Conservation (phyloP, 2,329 filamentous ascomycete species). For the Beauveria pseudobassiana region DNA sequence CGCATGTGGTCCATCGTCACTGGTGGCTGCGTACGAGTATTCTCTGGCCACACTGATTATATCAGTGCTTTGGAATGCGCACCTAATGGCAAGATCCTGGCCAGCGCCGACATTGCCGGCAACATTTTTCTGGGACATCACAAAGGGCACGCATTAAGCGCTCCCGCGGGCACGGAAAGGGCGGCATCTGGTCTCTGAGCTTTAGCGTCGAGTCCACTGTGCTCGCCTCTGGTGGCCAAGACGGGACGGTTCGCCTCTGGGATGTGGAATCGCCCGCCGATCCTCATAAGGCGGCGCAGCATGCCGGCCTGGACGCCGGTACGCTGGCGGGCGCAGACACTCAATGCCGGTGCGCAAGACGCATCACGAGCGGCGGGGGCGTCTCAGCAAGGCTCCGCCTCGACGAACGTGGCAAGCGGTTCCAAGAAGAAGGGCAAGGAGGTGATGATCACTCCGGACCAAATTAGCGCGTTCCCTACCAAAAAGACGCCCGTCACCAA, state of each 20-base stretch:
- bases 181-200: constrained; percentile 85
- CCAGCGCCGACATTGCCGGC: constrained; percentile 79
- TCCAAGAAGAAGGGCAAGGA: constrained; percentile 80
- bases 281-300: constrained; percentile 47
- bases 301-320: constrained; percentile 36
- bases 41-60: constrained; percentile 84
- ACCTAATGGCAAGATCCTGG: constrained; percentile 82
- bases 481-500: constrained; percentile 95
- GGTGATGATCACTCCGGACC: constrained; percentile 81
- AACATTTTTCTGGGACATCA: constrained; percentile 95
- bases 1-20: constrained; percentile 95
- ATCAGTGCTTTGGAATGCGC: constrained; percentile 80
- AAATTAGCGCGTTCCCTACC: constrained; percentile 89
- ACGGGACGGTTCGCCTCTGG: constrained; percentile 91
- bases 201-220: constrained; percentile 92
- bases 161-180: constrained; percentile 87
- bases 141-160: constrained; percentile 82
- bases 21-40: constrained; percentile 81
- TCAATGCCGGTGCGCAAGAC: constrained; percentile 1
- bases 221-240: constrained; percentile 82
- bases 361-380: constrained; percentile 8
- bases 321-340: constrained; percentile 31
- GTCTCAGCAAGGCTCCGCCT: constrained; percentile 21
- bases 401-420: constrained; percentile 23
- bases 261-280: constrained; percentile 71